Evolutionary conservation across 257 asterid species (phyloP), one percentile per base, ranked within the genome.

Genomic region (Osmanthus fragrans): DNA sequence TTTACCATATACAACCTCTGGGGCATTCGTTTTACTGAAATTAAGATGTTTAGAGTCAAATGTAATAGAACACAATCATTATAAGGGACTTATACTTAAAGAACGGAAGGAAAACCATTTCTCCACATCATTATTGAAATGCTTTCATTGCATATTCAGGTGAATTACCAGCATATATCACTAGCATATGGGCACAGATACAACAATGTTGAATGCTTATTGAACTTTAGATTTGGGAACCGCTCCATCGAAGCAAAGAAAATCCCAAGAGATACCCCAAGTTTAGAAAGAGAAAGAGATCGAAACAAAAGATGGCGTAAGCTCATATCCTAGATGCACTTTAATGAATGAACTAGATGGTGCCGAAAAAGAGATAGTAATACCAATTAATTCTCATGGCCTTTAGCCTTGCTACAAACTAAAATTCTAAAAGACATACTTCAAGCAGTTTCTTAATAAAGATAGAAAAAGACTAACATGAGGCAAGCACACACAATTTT

Each of bases 41-140:
- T 65, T 63, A 21, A 30, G 45, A 70, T 60, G 74, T 63, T 45
- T 63, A 69, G 18, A 64, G 19, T 51, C 76, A 42, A 58, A 25
- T 21, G 49, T 73, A 60, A 30, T 39, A 1, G 68, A 64, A 32
- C 71, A 30, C 42, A 74, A 40, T 12, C 39, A 45, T 58, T 65
- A 64, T 70, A 80, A 73, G 80, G 25, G 47, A 34, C 47, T 39
- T 56, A 0, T 29, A 56, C 40, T 27, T 33, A 19, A 51, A 56
- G 56, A 4, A 21, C 58, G n/a, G 19, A 23, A 54, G n/a, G 27
- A 58, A 56, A 58, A 23, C 29, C 66, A 58, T 8, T 58, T 58
- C 66, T 58, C 30, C 25, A 21, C 29, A 6, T 7, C 29, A n/a
- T 21, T 58, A 58, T 7, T 2, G 30, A 58, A 58, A 58, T 19